Base-by-base conservation (phyloP, 129 eudicot genomes). In the Flaveria trinervia region DNA sequence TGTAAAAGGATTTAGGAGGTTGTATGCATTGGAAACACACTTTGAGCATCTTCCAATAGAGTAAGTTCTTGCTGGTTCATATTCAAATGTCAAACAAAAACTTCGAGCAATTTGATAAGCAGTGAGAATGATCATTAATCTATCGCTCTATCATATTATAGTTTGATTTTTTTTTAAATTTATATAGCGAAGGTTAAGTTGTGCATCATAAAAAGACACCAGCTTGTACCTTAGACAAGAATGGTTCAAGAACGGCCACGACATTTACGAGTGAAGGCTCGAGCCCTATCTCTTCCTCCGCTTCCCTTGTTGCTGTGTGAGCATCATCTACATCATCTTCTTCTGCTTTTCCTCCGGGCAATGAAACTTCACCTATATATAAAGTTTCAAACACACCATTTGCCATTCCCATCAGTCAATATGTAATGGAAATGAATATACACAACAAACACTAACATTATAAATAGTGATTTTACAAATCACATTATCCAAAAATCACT, bases 321-420 rank as follows among this genome's bases (percentile, higher is more conserved):
- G 89, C 89, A 81, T 94, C 97, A 79, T 86, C 87, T 17, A 81
- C 86, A 54, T 94, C 99, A 16, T 83, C 85, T 68, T 94, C 92
- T 15, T 94, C 99, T 23, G 89, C 87, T 85, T 94, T 94, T 48
- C 99, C 99, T 68, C 99, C 99, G 0, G 99, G 99, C 83, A 94
- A 82, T 14, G 96, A 85, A 73, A 94, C 93, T 87, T 94, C 98
- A 71, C 98, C 98, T 94, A 73, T 64, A 14, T 30, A 64, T 30
- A 46, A 71, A 64, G 46, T 23, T 64, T 30, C 5, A 64, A 64
- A 33, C 9, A 64, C 6, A 30, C 22, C 69, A 16, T 28, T 64
- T 64, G 13, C 43, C 22, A 30, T 64, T 30, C 46, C 12, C 41
- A 5, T 62, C 28, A 62, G 44, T 62, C 15, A 30, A 9, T 18